Percentiles rank a stretch among this genome's conserved stretches.
phyloP scores from a whole-genome alignment of 192 early-diverging fungal genomes.

The Entrophospora sp. region DNA sequence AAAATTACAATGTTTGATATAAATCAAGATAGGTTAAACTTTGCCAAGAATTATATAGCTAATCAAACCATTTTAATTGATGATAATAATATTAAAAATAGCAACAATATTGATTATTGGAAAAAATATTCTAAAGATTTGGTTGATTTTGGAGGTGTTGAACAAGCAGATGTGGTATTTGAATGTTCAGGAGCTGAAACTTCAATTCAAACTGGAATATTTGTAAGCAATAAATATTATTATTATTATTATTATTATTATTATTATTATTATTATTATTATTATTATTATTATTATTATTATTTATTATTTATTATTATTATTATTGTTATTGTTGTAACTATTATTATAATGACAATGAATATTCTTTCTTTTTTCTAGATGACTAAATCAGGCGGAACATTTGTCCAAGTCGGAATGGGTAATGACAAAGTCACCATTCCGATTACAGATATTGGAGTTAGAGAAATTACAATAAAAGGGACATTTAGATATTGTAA shows the following conservation, averaged over 20 bases:
- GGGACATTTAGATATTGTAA: slow-evolving; percentile 37
- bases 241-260: too few species aligned
- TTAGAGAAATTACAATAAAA: slow-evolving; percentile 30
- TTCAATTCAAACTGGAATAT: slow-evolving; percentile 32
- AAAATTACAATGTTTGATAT: slow-evolving; percentile 33
- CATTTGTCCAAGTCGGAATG: slow-evolving; percentile 36
- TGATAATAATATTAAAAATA: background rate
- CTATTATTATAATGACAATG: too few species aligned
- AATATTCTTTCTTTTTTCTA: background rate
- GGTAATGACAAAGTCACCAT: slow-evolving; percentile 26
- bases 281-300: too few species aligned
- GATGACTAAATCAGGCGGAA: slow-evolving; percentile 29
- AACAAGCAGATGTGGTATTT: slow-evolving; percentile 29
- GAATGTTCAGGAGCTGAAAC: slow-evolving; percentile 37
- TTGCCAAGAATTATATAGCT: slow-evolving; percentile 33
- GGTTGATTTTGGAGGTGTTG: background rate
- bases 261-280: too few species aligned
- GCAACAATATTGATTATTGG: slow-evolving; percentile 6
- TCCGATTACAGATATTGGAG: slow-evolving; percentile 26
- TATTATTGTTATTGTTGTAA: too few species aligned
- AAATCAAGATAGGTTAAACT: slow-evolving; percentile 22
- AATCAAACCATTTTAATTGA: background rate
- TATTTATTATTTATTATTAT: too few species aligned
- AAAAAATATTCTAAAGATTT: background rate
- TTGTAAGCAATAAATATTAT: slow-evolving; percentile 13